These are phyloP conservation scores for Russula compacta DNA, from an alignment of 768 basidiomycete species.

Conservation along the genomic window DNA sequence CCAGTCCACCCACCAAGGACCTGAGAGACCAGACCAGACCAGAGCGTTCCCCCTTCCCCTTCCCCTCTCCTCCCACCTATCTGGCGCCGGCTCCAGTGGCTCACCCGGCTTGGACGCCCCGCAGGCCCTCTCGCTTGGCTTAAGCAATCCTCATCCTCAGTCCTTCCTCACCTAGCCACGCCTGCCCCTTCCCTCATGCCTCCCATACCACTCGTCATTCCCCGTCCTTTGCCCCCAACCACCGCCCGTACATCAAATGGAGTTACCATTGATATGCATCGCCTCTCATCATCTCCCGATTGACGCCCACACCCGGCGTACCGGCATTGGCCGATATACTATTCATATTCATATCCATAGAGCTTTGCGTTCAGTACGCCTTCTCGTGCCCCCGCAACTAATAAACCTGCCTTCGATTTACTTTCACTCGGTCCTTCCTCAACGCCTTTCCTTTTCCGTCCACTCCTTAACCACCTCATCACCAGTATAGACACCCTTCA, in stretches of 20 bases:
- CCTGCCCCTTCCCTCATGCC: not conserved
- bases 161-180: too few relatives aligned
- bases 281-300: constrained; percentile 2
- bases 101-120: not conserved
- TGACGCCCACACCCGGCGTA: constrained; percentile 2
- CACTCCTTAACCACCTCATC: too few relatives aligned
- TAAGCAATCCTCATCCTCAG: not conserved
- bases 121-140: not conserved
- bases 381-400: too few relatives aligned
- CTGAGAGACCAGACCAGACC: not conserved
- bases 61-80: not conserved
- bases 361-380: too few relatives aligned
- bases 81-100: not conserved
- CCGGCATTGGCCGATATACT: not conserved
- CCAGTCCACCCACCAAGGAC: not conserved
- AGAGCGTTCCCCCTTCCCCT: too few relatives aligned
- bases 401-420: too few relatives aligned
- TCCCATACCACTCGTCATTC: not conserved
- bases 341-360: too few relatives aligned
- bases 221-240: not conserved
- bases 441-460: too few relatives aligned
- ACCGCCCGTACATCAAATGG: constrained; percentile 4
- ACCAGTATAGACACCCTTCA: too few relatives aligned
- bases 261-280: constrained; percentile 8
- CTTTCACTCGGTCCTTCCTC: too few relatives aligned